Base-by-base conservation (phyloP, 129 eudicot species). In the Centrapalus pauciflorus region DNA sequence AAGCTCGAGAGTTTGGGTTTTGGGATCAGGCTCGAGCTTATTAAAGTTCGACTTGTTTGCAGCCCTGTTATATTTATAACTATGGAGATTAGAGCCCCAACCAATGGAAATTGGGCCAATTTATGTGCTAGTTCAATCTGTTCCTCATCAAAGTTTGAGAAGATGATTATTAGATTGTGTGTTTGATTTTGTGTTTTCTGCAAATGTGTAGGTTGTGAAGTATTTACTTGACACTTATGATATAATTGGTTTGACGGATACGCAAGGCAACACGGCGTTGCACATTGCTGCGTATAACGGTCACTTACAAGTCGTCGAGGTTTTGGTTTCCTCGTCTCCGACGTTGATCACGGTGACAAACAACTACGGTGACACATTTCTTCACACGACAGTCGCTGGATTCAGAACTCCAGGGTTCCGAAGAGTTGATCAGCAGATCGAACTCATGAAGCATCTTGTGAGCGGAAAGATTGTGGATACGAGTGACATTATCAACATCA, bases 361-460 rank as follows among this genome's bases (percentile, higher is more conserved):
- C 87, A 80, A 71, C 16, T 62, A 70, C 23, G 96, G 98, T 2
- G 91, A 93, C 81, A 86, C 90, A 5, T 83, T 93, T 55, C 87
- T 93, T 55, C 98, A 93, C 78, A 78, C 86, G 80, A 90, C 87
- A 0, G 83, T 93, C 9, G 84, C 98, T 1, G 95, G 98, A 57
- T 93, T 88, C 70, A 59, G 72, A 26, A 73, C 81, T 55, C 98
- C 92, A 0, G 85, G 87, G 8, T 88, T 93, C 81, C 79, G 85
- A n/a, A 64, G 92, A 67, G 76, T 88, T 21, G 98, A 93, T 68
- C 77, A 67, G 0, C 98, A 93, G 64, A 80, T 80, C 14, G 83
- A 88, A 43, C 87, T 93, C 64, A 80, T 93, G 83, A 84, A 76
- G 38, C 81, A 67, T 37, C 70, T 93, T 28, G 84, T 78, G 2